Base-by-base conservation (phyloP, 106 monocot species). In the Apostasia shenzhenica region DNA sequence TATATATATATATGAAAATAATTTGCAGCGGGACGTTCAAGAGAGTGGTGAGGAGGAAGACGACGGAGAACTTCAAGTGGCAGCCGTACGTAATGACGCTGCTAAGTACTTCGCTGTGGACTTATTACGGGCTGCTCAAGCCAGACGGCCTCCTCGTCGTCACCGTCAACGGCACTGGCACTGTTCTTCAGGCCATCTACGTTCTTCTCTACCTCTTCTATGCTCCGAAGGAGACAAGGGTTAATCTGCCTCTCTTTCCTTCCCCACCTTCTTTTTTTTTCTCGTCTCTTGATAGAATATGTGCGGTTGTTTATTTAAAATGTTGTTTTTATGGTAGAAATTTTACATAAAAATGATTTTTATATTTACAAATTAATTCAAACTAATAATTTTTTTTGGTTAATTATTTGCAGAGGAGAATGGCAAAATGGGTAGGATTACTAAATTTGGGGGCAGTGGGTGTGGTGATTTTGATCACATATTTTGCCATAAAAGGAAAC, bases 111-210 rank as follows among this genome's bases (percentile, higher is more conserved):
- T 81, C 78, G 0, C 53, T 86, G 11, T 90, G 90, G 90, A 73
- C 78, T 42, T 90, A 59, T 56, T 90, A 90, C 59, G 90, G 90
- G 0, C 67, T 90, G 26, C 73, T 83, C 42, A 90, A 90, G 76
- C 78, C 90, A 0, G 70, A 65, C 1, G 86, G 78, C 4, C 70
- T 79, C 8, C 86, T 90, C 6, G 70, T 90, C 1, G 83, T 83
- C 50, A 86, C 90, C 1, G 81, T 90, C 13, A 90, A 90, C 57
- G 80, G 73, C 38, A 69, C 68, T 0, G 90, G 90, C 2, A 77
- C 41, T 45, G 59, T 86, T 5, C 8, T 90, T 62, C 83, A 90
- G 68, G 55, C 76, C n/a, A 67, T 83, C 50, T 90, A 83, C 57
- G 83, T 86, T 2, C 10, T 42, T 6, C 69, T 90, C 48, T 90